phyloP scores from a whole-genome alignment of 306 rosid species.

The Quercus alba region DNA sequence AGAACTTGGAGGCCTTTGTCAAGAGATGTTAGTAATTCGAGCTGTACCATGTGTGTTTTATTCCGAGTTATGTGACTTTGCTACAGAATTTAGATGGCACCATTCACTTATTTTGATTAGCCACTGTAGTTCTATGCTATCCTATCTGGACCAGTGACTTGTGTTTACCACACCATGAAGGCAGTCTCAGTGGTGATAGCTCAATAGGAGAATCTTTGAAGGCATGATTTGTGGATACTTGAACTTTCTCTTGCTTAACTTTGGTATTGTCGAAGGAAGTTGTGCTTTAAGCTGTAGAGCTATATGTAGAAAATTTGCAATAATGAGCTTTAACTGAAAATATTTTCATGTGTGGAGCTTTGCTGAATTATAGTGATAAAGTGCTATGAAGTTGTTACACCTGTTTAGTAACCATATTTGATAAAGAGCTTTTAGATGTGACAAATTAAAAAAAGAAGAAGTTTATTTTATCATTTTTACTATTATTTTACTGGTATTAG shows the following conservation, averaged over 20 bases:
- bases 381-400: too few relatives aligned
- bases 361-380: too few relatives aligned
- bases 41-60: neutral
- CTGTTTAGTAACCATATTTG: too few relatives aligned
- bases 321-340: too few relatives aligned
- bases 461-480: too few relatives aligned
- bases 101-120: neutral
- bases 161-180: conserved; percentile 10
- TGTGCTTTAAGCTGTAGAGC: too few relatives aligned
- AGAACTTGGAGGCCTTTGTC: neutral
- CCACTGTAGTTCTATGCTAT: neutral
- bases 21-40: neutral
- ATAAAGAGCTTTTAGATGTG: too few relatives aligned
- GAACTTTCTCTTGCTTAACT: conserved; percentile 1
- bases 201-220: neutral
- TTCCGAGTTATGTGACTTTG: neutral
- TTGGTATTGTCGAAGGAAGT: too few relatives aligned
- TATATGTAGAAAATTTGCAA: too few relatives aligned
- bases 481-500: too few relatives aligned
- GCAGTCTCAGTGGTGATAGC: conserved; percentile 11
- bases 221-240: conserved; percentile 9
- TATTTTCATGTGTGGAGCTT: too few relatives aligned
- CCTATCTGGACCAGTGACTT: neutral
- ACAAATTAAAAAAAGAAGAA: too few relatives aligned
- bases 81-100: neutral